Evolutionary conservation across 495 filamentous ascomycete genomes (phyloP).

Genomic region (Lentithecium fluviatile): DNA sequence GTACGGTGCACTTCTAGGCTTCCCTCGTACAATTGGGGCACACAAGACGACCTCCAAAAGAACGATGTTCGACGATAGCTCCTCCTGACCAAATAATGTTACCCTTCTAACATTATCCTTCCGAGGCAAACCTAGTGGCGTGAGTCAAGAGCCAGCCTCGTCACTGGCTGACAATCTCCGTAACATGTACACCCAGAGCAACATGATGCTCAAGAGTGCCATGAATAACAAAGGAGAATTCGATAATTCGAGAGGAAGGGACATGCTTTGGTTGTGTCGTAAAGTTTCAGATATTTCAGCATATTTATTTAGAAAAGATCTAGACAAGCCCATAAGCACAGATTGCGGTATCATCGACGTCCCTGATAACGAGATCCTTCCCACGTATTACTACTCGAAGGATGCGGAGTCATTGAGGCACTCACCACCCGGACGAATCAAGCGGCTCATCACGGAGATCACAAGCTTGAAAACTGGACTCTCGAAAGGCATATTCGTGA

Average conservation of each 20-base stretch:
- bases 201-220: slow-evolving; percentile 35
- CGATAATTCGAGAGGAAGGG: slow-evolving; percentile 30
- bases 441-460: slow-evolving; percentile 53
- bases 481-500: slow-evolving; percentile 60
- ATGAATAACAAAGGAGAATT: slow-evolving; percentile 24
- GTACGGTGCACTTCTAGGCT: slow-evolving; percentile 36
- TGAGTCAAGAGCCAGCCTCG: slow-evolving; percentile 11
- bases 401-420: slow-evolving; percentile 10
- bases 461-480: slow-evolving; percentile 52
- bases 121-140: neutral
- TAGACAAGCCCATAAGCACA: too few relatives aligned
- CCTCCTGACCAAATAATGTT: slow-evolving; percentile 19
- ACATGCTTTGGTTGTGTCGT: slow-evolving; percentile 29
- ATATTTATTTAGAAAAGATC: slow-evolving; percentile 24
- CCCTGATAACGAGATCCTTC: slow-evolving; percentile 7
- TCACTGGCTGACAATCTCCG: slow-evolving; percentile 33
- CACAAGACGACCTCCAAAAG: slow-evolving; percentile 16
- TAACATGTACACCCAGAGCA: slow-evolving; percentile 38
- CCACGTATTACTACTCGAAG: neutral
- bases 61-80: slow-evolving; percentile 27
- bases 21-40: slow-evolving; percentile 29
- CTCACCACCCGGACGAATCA: slow-evolving; percentile 47
- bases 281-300: slow-evolving; percentile 28
- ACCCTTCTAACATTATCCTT: slow-evolving; percentile 34
- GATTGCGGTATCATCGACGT: slow-evolving; percentile 16